phyloP scores from a whole-genome alignment of 345 rosid genomes.

The Cardamine resedifolia region DNA sequence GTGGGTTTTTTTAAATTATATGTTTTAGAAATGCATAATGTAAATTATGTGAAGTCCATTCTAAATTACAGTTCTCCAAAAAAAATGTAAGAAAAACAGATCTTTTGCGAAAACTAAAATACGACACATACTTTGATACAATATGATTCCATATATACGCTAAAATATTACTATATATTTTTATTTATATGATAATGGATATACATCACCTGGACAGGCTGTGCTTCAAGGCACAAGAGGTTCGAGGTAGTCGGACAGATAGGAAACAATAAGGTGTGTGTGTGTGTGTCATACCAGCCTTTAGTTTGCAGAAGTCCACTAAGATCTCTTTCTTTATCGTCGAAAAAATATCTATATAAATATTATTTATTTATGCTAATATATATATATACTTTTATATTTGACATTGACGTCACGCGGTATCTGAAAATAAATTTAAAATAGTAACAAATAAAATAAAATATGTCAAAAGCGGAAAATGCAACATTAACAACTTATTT shows the following conservation, averaged over 20 bases:
- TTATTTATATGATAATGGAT: background rate
- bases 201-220: conserved; percentile 32
- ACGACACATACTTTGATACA: background rate
- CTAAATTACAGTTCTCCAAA: background rate
- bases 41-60: background rate
- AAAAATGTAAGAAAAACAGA: background rate
- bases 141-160: background rate
- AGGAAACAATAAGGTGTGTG: conserved; percentile 31
- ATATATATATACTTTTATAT: background rate
- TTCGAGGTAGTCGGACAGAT: conserved; percentile 40
- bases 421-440: background rate
- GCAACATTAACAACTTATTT: background rate
- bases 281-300: conserved; percentile 12
- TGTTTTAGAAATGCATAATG: background rate
- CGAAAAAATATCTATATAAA: background rate
- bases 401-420: background rate
- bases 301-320: conserved; percentile 22
- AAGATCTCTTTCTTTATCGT: conserved; percentile 5
- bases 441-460: background rate
- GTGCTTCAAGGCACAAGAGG: conserved; percentile 33
- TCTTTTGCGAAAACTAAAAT: background rate
- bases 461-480: background rate
- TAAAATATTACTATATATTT: background rate
- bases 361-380: background rate
- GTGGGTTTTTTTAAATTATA: too few species aligned